A percentile compares a stretch with the other conserved stretches of the same genome.
Evolutionary conservation across 257 asterid genomes (phyloP).

Genomic region (Striga asiatica): DNA sequence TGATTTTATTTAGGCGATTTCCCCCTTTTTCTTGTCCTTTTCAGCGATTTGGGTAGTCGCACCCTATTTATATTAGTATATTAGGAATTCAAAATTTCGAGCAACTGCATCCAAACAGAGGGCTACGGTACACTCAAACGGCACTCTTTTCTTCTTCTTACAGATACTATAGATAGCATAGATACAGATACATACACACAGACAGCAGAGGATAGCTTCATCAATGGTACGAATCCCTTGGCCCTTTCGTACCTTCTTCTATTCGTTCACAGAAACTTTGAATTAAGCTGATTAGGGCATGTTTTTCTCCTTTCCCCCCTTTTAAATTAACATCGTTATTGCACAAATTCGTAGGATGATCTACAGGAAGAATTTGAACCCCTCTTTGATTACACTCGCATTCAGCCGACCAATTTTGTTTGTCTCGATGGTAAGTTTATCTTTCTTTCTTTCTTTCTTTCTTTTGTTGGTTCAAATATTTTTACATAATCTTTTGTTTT

Average conservation of each 20-base stretch:
- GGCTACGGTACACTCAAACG: background rate
- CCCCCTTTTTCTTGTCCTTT: too few relatives aligned
- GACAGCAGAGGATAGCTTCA: background rate
- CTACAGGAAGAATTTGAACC: slow-evolving; percentile 77
- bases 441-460: background rate
- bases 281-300: slow-evolving; percentile 17
- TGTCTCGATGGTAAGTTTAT: slow-evolving; percentile 50
- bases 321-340: background rate
- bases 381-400: slow-evolving; percentile 82
- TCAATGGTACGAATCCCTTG: slow-evolving; percentile 23
- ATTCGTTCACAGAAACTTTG: background rate
- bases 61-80: too few relatives aligned
- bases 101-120: background rate
- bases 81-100: slow-evolving; percentile 7
- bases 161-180: too few relatives aligned
- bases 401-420: slow-evolving; percentile 47
- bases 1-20: too few relatives aligned
- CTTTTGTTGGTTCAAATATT: too few relatives aligned
- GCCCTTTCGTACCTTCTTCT: background rate
- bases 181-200: background rate
- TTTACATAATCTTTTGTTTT: background rate
- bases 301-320: background rate
- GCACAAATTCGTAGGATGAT: slow-evolving; percentile 31
- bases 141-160: background rate
- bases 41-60: too few relatives aligned